Evolutionary conservation across 1,139 yeast species (phyloP).

Genomic region (Protomyces inouyei): DNA sequence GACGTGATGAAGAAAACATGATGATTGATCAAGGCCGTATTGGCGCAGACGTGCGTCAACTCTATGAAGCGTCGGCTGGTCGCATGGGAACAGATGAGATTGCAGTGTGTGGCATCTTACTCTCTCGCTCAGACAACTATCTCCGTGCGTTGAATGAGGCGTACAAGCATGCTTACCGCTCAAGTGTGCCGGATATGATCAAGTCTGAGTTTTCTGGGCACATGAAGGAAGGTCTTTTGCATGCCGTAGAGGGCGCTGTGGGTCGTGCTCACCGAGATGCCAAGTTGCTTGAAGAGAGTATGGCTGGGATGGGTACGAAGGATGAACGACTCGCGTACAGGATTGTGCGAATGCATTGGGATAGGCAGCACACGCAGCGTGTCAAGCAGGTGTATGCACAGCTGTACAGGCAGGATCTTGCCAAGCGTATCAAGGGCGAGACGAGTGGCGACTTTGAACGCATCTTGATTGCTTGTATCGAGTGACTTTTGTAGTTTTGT

Average conservation of each 20-base stretch:
- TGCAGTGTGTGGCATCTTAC: conserved; percentile 32
- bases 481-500: background rate
- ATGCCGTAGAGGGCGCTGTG: conserved; percentile 32
- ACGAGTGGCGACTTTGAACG: conserved; percentile 33
- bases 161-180: conserved; percentile 29
- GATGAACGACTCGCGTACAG: conserved; percentile 33
- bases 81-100: conserved; percentile 33
- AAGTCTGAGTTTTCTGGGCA: conserved; percentile 34
- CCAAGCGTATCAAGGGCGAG: conserved; percentile 33
- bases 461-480: conserved; percentile 32
- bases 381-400: conserved; percentile 31
- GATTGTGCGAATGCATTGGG: conserved; percentile 31
- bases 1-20: conserved; percentile 31
- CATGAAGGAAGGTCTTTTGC: conserved; percentile 33
- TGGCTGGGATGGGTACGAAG: conserved; percentile 34
- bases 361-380: conserved; percentile 12
- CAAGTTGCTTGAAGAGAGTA: conserved; percentile 32
- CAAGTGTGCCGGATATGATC: conserved; percentile 30
- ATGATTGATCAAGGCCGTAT: conserved; percentile 31
- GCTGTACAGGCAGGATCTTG: conserved; percentile 30
- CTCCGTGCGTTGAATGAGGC: conserved; percentile 31
- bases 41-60: conserved; percentile 31
- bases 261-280: conserved; percentile 32
- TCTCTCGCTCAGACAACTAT: conserved; percentile 32
- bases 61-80: conserved; percentile 31